Percentiles rank a stretch among this genome's conserved stretches.
These are phyloP conservation scores for Withania somnifera DNA, from an alignment of 305 asterid species.

Conservation along the genomic window DNA sequence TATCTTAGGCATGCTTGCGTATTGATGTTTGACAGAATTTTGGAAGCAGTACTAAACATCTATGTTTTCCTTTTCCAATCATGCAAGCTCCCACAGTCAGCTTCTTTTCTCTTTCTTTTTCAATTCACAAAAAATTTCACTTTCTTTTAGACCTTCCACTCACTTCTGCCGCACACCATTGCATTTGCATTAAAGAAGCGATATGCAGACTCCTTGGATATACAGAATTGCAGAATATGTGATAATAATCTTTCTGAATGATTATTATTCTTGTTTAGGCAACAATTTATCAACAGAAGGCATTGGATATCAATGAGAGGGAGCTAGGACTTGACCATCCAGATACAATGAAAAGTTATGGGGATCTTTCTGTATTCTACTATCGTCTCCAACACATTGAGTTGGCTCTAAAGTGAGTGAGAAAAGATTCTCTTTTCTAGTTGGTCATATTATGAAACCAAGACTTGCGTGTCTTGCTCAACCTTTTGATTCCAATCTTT, in stretches of 20 bases:
- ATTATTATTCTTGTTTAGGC: slow-evolving; percentile 51
- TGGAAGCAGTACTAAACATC: background rate
- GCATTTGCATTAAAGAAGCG: background rate
- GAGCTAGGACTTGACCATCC: slow-evolving; percentile 99
- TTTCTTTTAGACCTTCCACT: background rate
- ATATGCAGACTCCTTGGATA: background rate
- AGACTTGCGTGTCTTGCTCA: background rate
- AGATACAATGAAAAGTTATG: slow-evolving; percentile 99
- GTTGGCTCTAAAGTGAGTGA: slow-evolving; percentile 88
- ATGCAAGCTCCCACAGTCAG: background rate
- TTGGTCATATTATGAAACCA: background rate
- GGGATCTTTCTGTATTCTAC: slow-evolving; percentile 96
- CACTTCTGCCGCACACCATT: background rate
- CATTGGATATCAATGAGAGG: slow-evolving; percentile 95
- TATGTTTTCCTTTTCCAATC: background rate
- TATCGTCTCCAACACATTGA: slow-evolving; percentile 99
- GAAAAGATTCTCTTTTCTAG: slow-evolving; percentile 8
- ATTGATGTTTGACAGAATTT: background rate
- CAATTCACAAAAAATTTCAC: background rate
- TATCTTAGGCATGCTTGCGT: background rate
- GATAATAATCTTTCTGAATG: slow-evolving; percentile 1
- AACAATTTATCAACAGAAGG: slow-evolving; percentile 95
- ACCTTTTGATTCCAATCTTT: background rate
- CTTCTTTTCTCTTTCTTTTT: too few species aligned
- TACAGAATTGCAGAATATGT: background rate